Evolutionary conservation across 1,284 basidiomycete genomes (phyloP).

Genomic region (Neonothopanus nambi): DNA sequence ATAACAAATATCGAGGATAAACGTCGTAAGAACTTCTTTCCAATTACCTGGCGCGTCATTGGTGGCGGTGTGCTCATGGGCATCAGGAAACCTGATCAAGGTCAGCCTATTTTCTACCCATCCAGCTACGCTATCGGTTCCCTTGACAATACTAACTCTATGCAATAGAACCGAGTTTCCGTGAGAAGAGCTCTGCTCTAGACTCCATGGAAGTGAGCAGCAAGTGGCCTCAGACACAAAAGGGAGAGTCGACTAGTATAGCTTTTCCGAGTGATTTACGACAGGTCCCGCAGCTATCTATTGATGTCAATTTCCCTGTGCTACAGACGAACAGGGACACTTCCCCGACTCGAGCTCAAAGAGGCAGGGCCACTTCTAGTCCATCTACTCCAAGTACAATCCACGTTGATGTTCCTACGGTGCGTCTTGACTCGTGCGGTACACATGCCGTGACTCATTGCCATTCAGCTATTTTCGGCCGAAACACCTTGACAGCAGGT

Average conservation of each 20-base stretch:
- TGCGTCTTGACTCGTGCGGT: too few species aligned
- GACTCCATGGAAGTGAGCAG: neutral
- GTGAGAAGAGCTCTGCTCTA: neutral
- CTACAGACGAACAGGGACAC: too few species aligned
- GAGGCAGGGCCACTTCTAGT: constrained; percentile 13
- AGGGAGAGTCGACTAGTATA: neutral
- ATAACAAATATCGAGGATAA: constrained; percentile 33
- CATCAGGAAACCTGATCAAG: constrained; percentile 12
- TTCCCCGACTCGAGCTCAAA: neutral
- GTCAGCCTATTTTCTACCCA: too few species aligned
- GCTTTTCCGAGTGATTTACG: neutral
- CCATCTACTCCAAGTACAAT: constrained; percentile 11
- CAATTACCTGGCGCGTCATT: constrained; percentile 52
- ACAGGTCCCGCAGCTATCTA: neutral
- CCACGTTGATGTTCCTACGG: neutral
- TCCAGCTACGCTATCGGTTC: neutral
- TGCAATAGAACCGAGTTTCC: neutral
- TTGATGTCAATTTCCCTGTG: neutral
- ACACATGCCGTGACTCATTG: too few species aligned
- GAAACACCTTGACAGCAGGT: too few species aligned
- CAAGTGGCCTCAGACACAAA: neutral
- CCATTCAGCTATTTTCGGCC: too few species aligned
- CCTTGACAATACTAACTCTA: neutral
- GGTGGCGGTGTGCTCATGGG: constrained; percentile 51
- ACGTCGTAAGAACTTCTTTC: constrained; percentile 45